Conservation (phyloP, 2,329 filamentous ascomycete genomes). For the Lachnellula subtilissima region DNA sequence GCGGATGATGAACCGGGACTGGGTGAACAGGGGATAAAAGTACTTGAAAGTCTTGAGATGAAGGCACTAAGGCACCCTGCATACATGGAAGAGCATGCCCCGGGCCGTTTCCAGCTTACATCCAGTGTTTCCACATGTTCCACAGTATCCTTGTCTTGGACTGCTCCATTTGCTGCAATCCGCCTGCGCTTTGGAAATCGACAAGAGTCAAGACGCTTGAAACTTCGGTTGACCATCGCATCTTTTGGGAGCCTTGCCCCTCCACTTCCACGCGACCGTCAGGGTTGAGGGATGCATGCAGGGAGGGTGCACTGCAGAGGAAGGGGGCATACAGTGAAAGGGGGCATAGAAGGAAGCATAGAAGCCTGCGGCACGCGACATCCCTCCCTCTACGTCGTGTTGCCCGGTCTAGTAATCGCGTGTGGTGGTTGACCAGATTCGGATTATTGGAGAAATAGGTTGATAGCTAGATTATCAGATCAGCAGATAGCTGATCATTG, state of each 20-base stretch:
- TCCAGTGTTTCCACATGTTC: conserved; percentile 10
- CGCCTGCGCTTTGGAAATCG: not conserved
- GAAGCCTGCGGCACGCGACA: not conserved
- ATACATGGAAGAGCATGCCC: not conserved
- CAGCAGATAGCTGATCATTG: not conserved
- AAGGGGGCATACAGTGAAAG: not conserved
- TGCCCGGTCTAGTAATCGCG: not conserved
- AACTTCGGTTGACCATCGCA: not conserved
- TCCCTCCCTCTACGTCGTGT: not conserved
- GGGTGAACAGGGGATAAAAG: not conserved
- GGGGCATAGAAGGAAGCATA: not conserved
- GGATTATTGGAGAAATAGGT: not conserved
- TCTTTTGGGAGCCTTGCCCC: not conserved
- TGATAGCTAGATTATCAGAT: not conserved
- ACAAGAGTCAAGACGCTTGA: not conserved
- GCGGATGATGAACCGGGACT: not conserved
- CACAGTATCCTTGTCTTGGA: conserved; percentile 1
- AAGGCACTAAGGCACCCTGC: not conserved
- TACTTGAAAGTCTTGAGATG: not conserved
- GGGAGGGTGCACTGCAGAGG: conserved; percentile 1
- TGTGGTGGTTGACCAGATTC: not conserved
- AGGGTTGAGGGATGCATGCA: not conserved
- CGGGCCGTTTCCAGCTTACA: conserved; percentile 4
- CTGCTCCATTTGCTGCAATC: not conserved
- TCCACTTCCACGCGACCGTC: conserved; percentile 13